Evolutionary conservation across 257 asterid genomes (phyloP).

Genomic region (Anisodus acutangulus): DNA sequence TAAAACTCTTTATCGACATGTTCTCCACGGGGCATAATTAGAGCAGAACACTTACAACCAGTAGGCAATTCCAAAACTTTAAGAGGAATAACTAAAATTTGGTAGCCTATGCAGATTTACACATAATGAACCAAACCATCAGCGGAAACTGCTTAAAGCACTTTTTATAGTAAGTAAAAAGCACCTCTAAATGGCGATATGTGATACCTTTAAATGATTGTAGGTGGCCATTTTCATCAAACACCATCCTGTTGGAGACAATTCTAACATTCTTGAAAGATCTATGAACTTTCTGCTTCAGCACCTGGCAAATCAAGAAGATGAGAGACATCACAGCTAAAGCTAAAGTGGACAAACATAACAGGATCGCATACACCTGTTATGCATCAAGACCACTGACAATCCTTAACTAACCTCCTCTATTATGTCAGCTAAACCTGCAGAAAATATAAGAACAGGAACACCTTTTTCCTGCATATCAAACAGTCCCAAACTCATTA

Average conservation of each 20-base stretch:
- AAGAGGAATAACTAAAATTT: not conserved
- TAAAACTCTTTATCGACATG: not conserved
- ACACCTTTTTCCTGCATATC: conserved; percentile 67
- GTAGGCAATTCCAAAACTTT: conserved; percentile 1
- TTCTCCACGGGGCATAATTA: not conserved
- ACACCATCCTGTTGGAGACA: conserved; percentile 90
- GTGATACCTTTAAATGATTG: conserved; percentile 68
- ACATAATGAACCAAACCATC: not conserved
- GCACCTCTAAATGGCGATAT: not conserved
- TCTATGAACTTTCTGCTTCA: conserved; percentile 82
- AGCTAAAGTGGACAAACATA: conserved; percentile 8
- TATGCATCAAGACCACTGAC: conserved; percentile 23
- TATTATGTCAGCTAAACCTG: conserved; percentile 94
- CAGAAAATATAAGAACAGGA: conserved; percentile 92
- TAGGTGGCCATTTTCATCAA: conserved; percentile 73
- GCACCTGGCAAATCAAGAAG: conserved; percentile 58
- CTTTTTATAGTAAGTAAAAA: not conserved
- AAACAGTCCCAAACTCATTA: conserved; percentile 1
- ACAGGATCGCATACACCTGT: not conserved
- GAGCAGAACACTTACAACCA: not conserved
- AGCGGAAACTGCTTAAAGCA: not conserved
- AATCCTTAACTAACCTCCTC: conserved; percentile 72
- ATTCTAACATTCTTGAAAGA: conserved; percentile 78
- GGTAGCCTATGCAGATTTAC: not conserved
- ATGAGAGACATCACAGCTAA: conserved; percentile 39